Evolutionary conservation across 805 yeast genomes (phyloP).

Genomic region (Candida ovalis): DNA sequence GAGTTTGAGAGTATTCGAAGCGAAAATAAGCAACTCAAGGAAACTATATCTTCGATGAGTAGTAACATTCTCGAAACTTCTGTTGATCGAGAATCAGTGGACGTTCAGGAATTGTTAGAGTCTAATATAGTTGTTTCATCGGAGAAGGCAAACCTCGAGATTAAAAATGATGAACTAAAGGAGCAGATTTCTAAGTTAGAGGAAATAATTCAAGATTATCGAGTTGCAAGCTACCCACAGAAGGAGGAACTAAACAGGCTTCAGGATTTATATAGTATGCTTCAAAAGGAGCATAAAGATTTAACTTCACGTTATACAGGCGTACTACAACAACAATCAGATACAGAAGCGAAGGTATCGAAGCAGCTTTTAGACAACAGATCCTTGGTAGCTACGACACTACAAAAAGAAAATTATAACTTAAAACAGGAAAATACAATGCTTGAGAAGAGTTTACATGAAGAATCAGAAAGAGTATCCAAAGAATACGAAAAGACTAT

Average conservation of each 20-base stretch:
- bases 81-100: neutral
- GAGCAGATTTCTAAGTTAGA: neutral
- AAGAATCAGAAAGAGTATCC: neutral
- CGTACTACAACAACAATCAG: neutral
- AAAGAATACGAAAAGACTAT: neutral
- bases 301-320: neutral
- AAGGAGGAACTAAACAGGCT: neutral
- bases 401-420: neutral
- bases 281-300: neutral
- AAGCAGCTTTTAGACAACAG: neutral
- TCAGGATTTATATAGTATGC: neutral
- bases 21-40: slow-evolving; percentile 1
- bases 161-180: neutral
- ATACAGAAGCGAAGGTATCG: neutral
- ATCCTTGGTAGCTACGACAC: neutral
- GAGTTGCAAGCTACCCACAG: neutral
- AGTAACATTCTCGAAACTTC: neutral
- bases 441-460: neutral
- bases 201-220: neutral
- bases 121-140: neutral
- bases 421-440: neutral
- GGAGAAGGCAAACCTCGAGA: neutral
- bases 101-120: neutral
- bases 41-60: neutral
- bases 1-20: slow-evolving; percentile 6